Evolutionary conservation across 148 eudicot species (phyloP).

Genomic region (Chenopodium berlandieri): DNA sequence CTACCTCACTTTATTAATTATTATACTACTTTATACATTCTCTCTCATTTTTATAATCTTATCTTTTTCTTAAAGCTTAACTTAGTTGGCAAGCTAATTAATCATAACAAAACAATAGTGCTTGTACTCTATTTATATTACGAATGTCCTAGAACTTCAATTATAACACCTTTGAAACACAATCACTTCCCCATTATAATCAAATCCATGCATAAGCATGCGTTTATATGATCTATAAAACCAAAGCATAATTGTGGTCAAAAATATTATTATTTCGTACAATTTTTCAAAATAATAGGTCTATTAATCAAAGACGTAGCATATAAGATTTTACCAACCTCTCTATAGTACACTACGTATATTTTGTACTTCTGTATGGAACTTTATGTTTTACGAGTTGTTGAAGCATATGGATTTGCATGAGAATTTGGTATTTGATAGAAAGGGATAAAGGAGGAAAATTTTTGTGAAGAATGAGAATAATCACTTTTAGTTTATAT

Average conservation of each 20-base stretch:
- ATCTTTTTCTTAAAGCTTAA: not conserved
- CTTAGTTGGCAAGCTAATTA: conserved; percentile 19
- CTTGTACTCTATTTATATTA: not conserved
- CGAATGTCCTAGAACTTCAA: conserved; percentile 11
- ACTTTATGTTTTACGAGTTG: too few relatives aligned
- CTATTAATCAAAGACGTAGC: too few relatives aligned
- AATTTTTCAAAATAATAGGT: too few relatives aligned
- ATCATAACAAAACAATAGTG: conserved; percentile 16
- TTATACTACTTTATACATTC: not conserved
- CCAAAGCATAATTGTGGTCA: not conserved
- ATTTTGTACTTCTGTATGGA: too few relatives aligned
- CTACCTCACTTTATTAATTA: not conserved
- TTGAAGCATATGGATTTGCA: too few relatives aligned
- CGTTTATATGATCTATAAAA: not conserved
- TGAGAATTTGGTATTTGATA: too few relatives aligned
- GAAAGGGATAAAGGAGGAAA: too few relatives aligned
- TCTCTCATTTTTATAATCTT: not conserved
- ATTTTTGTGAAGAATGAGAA: too few relatives aligned
- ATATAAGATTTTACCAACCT: too few relatives aligned
- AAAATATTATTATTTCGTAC: too few relatives aligned
- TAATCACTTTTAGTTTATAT: too few relatives aligned
- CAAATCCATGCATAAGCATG: not conserved
- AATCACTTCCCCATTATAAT: not conserved
- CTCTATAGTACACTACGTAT: too few relatives aligned
- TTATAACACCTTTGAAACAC: not conserved